These are phyloP conservation scores for Thermomucor indicae-seudaticae DNA, from an alignment of 371 early-diverging fungal genomes.

Conservation along the genomic window DNA sequence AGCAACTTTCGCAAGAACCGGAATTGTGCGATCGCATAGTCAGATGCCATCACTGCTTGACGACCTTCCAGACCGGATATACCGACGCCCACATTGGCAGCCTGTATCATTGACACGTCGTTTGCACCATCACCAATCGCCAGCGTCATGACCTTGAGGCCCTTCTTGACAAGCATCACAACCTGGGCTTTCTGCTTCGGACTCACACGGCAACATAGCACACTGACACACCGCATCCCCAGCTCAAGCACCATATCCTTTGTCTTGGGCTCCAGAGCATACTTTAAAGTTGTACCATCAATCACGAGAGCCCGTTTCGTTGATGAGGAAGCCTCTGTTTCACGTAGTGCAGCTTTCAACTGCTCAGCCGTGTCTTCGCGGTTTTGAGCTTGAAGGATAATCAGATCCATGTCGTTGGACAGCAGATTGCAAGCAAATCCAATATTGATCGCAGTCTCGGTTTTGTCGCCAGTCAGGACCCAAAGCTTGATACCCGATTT, in stretches of 20 bases:
- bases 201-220: conserved; percentile 85
- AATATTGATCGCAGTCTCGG: conserved; percentile 97
- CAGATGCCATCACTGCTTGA: conserved; percentile 88
- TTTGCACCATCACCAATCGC: conserved; percentile 93
- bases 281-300: conserved; percentile 84
- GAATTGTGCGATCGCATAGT: conserved; percentile 89
- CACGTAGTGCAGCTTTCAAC: conserved; percentile 24
- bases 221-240: conserved; percentile 65
- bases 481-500: conserved; percentile 92
- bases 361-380: conserved; percentile 54
- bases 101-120: conserved; percentile 94
- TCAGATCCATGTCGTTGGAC: conserved; percentile 55
- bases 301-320: conserved; percentile 71
- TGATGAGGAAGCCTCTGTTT: background rate
- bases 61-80: conserved; percentile 92
- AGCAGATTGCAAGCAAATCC: conserved; percentile 85
- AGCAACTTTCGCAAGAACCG: conserved; percentile 65
- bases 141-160: conserved; percentile 70
- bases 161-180: conserved; percentile 50
- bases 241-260: conserved; percentile 62
- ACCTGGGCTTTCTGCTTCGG: conserved; percentile 90
- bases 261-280: conserved; percentile 62
- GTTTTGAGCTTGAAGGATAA: conserved; percentile 62
- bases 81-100: conserved; percentile 90
- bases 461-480: conserved; percentile 99